These are phyloP conservation scores for Botrytis fabae DNA, from an alignment of 2,329 filamentous ascomycete genomes.

Conservation along the genomic window DNA sequence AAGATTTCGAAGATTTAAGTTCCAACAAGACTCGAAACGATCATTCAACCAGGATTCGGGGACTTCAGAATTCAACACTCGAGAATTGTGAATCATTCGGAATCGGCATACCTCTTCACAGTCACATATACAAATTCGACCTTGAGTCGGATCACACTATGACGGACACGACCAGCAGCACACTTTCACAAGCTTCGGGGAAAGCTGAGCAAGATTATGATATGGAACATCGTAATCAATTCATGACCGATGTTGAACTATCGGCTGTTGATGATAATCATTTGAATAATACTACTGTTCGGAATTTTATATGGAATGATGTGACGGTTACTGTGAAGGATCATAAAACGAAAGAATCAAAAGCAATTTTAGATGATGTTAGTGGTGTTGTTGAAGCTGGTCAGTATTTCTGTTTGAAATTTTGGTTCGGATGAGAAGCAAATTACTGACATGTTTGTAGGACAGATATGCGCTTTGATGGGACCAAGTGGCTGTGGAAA, in stretches of 20 bases:
- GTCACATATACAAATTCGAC: neutral
- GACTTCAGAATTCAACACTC: neutral
- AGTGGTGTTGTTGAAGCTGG: slow-evolving; percentile 65
- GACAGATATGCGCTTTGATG: slow-evolving; percentile 78
- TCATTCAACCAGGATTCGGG: neutral
- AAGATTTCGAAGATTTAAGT: neutral
- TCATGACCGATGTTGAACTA: slow-evolving; percentile 36
- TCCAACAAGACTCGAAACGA: neutral
- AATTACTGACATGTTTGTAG: slow-evolving; percentile 42
- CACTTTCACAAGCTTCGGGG: slow-evolving; percentile 16
- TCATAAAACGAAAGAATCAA: slow-evolving; percentile 60
- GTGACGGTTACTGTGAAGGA: slow-evolving; percentile 74
- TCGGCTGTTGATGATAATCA: slow-evolving; percentile 42
- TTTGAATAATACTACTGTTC: slow-evolving; percentile 63
- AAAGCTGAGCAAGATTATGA: slow-evolving; percentile 18
- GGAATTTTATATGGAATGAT: slow-evolving; percentile 64
- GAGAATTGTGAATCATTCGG: neutral
- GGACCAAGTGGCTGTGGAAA: slow-evolving; percentile 75
- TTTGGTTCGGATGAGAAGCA: neutral
- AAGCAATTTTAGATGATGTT: slow-evolving; percentile 62
- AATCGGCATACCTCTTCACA: neutral
- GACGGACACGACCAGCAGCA: slow-evolving; percentile 21
- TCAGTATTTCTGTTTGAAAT: slow-evolving; percentile 34
- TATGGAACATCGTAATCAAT: slow-evolving; percentile 17
- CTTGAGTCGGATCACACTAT: neutral